Conservation (phyloP, 345 rosid species). For the Cardiospermum halicacabum region DNA sequence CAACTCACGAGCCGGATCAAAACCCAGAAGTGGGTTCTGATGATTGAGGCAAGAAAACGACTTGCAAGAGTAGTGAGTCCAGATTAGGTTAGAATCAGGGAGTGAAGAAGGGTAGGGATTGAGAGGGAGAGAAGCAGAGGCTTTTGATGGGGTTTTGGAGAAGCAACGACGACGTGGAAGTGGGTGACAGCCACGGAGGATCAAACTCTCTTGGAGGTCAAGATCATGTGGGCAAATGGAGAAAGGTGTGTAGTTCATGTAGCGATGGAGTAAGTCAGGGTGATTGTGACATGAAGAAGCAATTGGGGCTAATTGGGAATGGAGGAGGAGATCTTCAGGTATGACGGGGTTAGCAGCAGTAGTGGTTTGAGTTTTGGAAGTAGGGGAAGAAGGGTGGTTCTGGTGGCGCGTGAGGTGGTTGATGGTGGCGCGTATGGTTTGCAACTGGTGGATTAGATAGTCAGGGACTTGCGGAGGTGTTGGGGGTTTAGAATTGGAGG, state of each 20-base stretch:
- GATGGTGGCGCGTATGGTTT: constrained; percentile 89
- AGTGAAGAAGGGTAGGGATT: constrained; percentile 54
- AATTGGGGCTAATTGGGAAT: constrained; percentile 73
- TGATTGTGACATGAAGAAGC: constrained; percentile 87
- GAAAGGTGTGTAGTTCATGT: constrained; percentile 84
- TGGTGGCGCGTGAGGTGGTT: constrained; percentile 82
- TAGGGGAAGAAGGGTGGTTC: constrained; percentile 51
- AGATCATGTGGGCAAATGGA: constrained; percentile 72
- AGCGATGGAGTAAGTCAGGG: constrained; percentile 79
- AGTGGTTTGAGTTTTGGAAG: constrained; percentile 6
- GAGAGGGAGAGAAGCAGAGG: constrained; percentile 37
- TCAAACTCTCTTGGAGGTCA: constrained; percentile 74
- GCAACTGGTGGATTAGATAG: constrained; percentile 77
- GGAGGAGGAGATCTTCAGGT: constrained; percentile 75
- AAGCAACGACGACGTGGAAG: constrained; percentile 99
- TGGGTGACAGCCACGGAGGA: constrained; percentile 93
- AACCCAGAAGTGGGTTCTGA: constrained; percentile 51
- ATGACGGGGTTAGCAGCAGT: constrained; percentile 27
- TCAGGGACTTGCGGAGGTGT: constrained; percentile 56
- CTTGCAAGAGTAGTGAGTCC: constrained; percentile 73
- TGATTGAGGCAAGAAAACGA: constrained; percentile 58
- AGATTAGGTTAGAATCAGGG: constrained; percentile 60
- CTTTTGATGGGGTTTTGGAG: constrained; percentile 63
- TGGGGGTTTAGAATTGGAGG: constrained; percentile 24
- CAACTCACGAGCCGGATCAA: constrained; percentile 48